Evolutionary conservation across 75 land plant genomes (phyloP), one percentile per base, ranked within the genome.

Genomic region (Sequoiadendron giganteum): DNA sequence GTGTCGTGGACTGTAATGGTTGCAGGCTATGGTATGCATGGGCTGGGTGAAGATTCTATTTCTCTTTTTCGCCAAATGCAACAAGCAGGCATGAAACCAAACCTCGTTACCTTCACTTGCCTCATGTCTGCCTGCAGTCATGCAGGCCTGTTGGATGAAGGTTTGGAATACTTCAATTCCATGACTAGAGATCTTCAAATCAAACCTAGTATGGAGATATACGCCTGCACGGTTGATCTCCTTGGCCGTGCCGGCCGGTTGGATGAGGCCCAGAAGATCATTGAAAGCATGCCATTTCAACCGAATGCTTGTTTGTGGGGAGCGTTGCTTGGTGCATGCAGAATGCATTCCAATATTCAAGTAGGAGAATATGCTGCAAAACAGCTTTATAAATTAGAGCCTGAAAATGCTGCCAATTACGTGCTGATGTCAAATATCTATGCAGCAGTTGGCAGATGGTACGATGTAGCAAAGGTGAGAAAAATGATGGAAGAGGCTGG

Each of bases 241-340:
- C 88, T 89, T 40, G 79, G 89, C 19, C 73, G 88, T 43, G 48
- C 89, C 16, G 88, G 88, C 0, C 34, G 88, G 72, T 55, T 86
- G 39, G 77, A 86, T 49, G 88, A 89, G 81, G 88, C 89, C 11
- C 90, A 78, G 48, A 86, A 89, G 38, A 28, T 89, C 40, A 88
- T 89, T 43, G 47, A 77, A 25, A 87, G n/a, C 45, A 89, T 89
- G 90, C 90, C 89, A 45, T 89, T 87, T 85, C 72, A 86, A 36
- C 52, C 89, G n/a, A 87, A 43, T 48, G 88, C 83, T 34, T 48
- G 55, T 30, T 76, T 54, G 30, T 89, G 89, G 89, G 88, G 58
- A 43, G 65, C 77, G 19, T 52, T 89, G 21, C 90, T 89, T 34
- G 36, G 85, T 56, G 84, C 89, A 36, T 87, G 89, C 85, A 77